A percentile compares a stretch with the other conserved stretches of the same genome.
These are phyloP conservation scores for Porcisia hertigi DNA, from an alignment of 208 protist species.

Conservation along the genomic window DNA sequence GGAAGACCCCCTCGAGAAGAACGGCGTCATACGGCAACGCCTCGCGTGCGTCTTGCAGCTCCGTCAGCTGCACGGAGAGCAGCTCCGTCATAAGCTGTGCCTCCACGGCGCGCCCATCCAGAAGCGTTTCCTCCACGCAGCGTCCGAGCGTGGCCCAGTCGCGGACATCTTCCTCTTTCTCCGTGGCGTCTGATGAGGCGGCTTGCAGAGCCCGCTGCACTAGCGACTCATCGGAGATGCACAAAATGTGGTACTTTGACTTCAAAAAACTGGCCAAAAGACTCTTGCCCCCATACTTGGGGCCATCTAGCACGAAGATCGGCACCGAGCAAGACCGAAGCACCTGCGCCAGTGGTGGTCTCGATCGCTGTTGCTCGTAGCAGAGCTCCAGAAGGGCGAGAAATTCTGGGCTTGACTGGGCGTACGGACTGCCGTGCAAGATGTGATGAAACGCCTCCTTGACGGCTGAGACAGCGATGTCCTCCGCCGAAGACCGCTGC, in stretches of 20 bases:
- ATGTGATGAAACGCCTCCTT: constrained; percentile 42
- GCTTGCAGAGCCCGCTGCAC: constrained; percentile 50
- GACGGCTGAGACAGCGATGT: not conserved
- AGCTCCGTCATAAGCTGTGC: constrained; percentile 46
- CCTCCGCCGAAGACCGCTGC: not conserved
- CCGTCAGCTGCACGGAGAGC: constrained; percentile 48
- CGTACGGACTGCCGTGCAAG: constrained; percentile 36
- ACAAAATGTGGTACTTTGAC: constrained; percentile 42
- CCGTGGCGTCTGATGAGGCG: constrained; percentile 1
- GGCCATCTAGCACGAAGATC: constrained; percentile 68
- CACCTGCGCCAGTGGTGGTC: constrained; percentile 25
- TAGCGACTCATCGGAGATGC: constrained; percentile 59
- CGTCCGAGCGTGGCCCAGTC: constrained; percentile 46
- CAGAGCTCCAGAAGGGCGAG: constrained; percentile 31
- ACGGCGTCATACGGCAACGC: constrained; percentile 40
- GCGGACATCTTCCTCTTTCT: not conserved
- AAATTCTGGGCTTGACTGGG: constrained; percentile 29
- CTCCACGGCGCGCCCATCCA: constrained; percentile 48
- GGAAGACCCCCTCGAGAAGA: constrained; percentile 68
- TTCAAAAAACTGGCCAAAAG: constrained; percentile 52
- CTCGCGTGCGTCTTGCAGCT: constrained; percentile 27
- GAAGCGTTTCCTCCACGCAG: constrained; percentile 41
- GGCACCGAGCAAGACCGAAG: constrained; percentile 60
- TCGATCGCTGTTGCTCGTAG: constrained; percentile 22
- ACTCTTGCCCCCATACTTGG: constrained; percentile 83